Evolutionary conservation across 1,284 basidiomycete genomes (phyloP).

Genomic region (Bothia castanella): DNA sequence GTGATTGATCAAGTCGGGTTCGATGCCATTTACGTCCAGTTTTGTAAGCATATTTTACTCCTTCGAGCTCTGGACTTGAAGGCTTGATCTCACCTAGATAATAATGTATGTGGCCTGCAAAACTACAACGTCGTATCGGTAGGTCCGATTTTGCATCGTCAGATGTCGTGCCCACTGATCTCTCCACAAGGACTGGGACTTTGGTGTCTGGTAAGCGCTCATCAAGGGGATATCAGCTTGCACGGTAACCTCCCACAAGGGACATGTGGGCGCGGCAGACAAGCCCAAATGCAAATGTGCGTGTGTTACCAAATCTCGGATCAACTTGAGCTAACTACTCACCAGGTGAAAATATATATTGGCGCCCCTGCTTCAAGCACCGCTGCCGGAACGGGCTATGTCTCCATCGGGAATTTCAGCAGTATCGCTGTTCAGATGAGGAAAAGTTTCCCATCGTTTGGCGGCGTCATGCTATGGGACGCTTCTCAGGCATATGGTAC

Average conservation of each 20-base stretch:
- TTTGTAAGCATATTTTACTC: slow-evolving; percentile 35
- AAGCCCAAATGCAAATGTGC: slow-evolving; percentile 52
- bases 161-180: background rate
- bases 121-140: slow-evolving; percentile 43
- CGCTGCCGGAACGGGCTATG: slow-evolving; percentile 52
- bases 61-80: background rate
- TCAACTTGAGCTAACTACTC: slow-evolving; percentile 1
- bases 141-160: slow-evolving; percentile 12
- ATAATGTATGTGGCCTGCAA: slow-evolving; percentile 55
- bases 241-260: slow-evolving; percentile 34
- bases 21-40: slow-evolving; percentile 64
- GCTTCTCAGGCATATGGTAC: slow-evolving; percentile 63
- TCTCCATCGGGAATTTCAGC: slow-evolving; percentile 44
- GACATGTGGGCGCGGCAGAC: slow-evolving; percentile 61
- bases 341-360: slow-evolving; percentile 51
- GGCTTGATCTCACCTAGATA: slow-evolving; percentile 34
- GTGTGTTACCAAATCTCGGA: slow-evolving; percentile 1
- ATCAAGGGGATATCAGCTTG: background rate
- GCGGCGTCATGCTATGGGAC: slow-evolving; percentile 73
- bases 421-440: slow-evolving; percentile 53
- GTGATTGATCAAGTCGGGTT: slow-evolving; percentile 54
- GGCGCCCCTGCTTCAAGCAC: slow-evolving; percentile 54
- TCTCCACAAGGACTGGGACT: slow-evolving; percentile 47
- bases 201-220: slow-evolving; percentile 44
- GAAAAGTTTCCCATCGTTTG: slow-evolving; percentile 63